Evolutionary conservation across 768 basidiomycete species (phyloP).

Genomic region (Paxillus involutus): DNA sequence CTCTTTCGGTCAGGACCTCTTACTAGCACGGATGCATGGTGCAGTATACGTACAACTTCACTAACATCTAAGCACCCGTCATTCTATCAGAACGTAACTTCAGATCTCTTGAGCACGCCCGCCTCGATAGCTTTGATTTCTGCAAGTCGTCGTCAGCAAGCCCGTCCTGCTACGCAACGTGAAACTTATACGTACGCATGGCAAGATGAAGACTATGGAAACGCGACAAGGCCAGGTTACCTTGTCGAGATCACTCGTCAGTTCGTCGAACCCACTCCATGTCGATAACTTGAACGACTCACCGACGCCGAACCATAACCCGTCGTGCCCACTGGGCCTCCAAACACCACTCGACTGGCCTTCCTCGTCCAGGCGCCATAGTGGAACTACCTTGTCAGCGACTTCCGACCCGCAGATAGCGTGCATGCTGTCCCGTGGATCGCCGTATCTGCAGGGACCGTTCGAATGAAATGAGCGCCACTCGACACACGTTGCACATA

Average conservation of each 20-base stretch:
- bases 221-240: conserved; percentile 23
- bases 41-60: not conserved
- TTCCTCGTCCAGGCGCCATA: conserved; percentile 67
- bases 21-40: too few species aligned
- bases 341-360: conserved; percentile 51
- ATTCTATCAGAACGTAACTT: conserved; percentile 15
- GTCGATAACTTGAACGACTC: conserved; percentile 5
- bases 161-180: not conserved
- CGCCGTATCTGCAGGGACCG: conserved; percentile 41
- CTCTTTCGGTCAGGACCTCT: too few species aligned
- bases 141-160: conserved; percentile 4
- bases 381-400: conserved; percentile 41
- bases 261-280: not conserved
- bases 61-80: not conserved
- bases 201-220: conserved; percentile 32
- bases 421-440: conserved; percentile 39
- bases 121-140: conserved; percentile 32
- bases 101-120: conserved; percentile 24
- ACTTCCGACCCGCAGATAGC: conserved; percentile 47
- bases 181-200: conserved; percentile 22
- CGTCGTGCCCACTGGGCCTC: conserved; percentile 35
- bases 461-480: not conserved
- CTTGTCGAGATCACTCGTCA: conserved; percentile 5
- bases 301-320: conserved; percentile 33
- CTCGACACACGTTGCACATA: too few species aligned